Evolutionary conservation across 257 asterid genomes (phyloP).

Genomic region (Solanum rostratum): DNA sequence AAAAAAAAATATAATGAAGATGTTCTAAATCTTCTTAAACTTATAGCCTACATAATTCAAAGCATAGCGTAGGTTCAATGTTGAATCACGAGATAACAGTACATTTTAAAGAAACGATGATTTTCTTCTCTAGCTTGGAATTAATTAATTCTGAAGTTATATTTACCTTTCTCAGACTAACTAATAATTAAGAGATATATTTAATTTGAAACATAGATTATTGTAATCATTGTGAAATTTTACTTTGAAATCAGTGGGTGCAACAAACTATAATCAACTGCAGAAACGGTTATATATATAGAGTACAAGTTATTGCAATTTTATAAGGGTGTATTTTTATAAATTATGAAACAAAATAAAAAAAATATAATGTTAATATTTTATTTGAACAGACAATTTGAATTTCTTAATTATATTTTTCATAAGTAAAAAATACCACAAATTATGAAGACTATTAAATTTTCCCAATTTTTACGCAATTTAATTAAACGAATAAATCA

Average conservation of each 20-base stretch:
- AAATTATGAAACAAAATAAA: no score
- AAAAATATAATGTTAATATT: no score
- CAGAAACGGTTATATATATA: background rate
- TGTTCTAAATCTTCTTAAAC: background rate
- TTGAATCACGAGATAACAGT: background rate
- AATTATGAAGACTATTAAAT: background rate
- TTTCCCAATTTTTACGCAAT: background rate
- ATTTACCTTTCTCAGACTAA: background rate
- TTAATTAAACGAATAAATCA: background rate
- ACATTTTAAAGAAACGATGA: background rate
- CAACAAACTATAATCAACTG: background rate
- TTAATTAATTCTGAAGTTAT: background rate
- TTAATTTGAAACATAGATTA: background rate
- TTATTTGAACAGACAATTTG: background rate
- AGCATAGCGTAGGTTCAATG: background rate
- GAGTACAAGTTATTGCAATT: background rate
- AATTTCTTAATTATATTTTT: no score
- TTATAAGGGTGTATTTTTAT: no score
- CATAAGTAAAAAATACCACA: background rate
- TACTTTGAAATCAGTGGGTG: background rate
- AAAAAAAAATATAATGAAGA: no score
- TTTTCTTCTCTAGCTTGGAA: background rate
- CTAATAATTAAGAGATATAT: background rate
- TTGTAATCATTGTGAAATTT: background rate
- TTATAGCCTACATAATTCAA: background rate